Evolutionary conservation across 352 stramenopile genomes (phyloP), one percentile per base, ranked within the genome.

Genomic region (Globisporangium sylvaticum): DNA sequence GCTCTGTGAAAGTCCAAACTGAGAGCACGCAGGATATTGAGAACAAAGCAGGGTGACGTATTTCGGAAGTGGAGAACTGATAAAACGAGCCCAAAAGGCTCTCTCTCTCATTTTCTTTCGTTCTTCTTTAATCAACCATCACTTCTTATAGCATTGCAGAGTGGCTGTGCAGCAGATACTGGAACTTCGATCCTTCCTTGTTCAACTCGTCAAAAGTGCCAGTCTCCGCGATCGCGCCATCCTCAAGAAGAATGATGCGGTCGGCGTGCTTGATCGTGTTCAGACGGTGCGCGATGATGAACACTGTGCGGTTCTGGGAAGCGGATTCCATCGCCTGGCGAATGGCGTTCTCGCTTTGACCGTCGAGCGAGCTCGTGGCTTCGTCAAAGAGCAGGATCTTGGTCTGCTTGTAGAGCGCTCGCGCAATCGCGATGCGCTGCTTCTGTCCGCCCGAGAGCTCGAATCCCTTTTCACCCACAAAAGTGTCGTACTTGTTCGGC

Each of bases 391-490:
- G 65, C 60, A 96, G 64, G 63, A 96, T 85, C 56, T 91, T 88
- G 3, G 85, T 88, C 37, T 84, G 72, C 68, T 92, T 94, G 72
- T 95, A 91, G 37, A 96, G 65, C 22, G 88, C 88, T 15, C 88
- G 82, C 5, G 88, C 88, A 46, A 96, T 94, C 25, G 88, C 87
- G 56, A 96, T 77, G 25, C 97, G 88, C 80, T 99, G 98, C 76
- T 99, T 98, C 77, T 99, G 95, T 31, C 96, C 96, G 56, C 97
- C 97, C 20, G 83, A 98, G 0, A 99, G 80, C 74, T 99, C 97
- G 22, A 98, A 81, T 14, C 97, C 97, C 62, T 98, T 95, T 78
- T 99, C 97, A 53, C 97, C 96, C 12, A 99, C 97, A 56, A 97
- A 88, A 1, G 97, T 99, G 42, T 99, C 91, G 80, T 97, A 99